A percentile compares a stretch with the other conserved stretches of the same genome.
Conservation (phyloP, 768 basidiomycete genomes). For the Stropharia rugosoannulata region DNA sequence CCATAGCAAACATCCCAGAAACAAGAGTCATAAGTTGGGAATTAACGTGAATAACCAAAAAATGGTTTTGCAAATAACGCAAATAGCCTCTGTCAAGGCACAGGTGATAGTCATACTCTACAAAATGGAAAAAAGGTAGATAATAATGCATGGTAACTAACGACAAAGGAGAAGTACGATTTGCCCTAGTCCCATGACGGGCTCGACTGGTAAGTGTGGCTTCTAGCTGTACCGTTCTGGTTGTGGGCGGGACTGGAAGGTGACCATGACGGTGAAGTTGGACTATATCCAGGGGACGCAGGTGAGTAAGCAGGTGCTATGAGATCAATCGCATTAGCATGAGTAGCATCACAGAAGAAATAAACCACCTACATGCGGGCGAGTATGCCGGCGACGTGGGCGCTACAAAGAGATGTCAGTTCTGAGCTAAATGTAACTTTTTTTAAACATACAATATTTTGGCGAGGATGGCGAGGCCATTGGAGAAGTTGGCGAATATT, state of each 20-base stretch:
- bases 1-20: no score
- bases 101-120: constrained; percentile 21
- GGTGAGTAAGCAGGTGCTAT: constrained; percentile 84
- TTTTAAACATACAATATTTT: constrained; percentile 74
- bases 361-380: constrained; percentile 68
- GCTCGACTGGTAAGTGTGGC: constrained; percentile 45
- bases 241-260: constrained; percentile 76
- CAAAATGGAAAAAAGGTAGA: constrained; percentile 22
- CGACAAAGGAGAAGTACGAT: constrained; percentile 7
- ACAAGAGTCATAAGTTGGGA: no score
- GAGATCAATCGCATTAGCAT: constrained; percentile 1
- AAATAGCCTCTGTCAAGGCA: constrained; percentile 2
- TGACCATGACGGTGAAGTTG: constrained; percentile 83
- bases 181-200: constrained; percentile 48
- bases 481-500: constrained; percentile 95
- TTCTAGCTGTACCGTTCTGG: constrained; percentile 46
- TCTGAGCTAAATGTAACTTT: neutral
- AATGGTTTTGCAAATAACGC: constrained; percentile 6
- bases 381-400: constrained; percentile 89
- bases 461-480: constrained; percentile 86
- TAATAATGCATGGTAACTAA: constrained; percentile 23
- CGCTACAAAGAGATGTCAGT: constrained; percentile 41
- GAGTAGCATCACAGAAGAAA: constrained; percentile 1
- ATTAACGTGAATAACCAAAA: constrained; percentile 3
- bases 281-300: constrained; percentile 84